Evolutionary conservation across 257 asterid species (phyloP), one percentile per base, ranked within the genome.

Genomic region (Solanum habrochaites): DNA sequence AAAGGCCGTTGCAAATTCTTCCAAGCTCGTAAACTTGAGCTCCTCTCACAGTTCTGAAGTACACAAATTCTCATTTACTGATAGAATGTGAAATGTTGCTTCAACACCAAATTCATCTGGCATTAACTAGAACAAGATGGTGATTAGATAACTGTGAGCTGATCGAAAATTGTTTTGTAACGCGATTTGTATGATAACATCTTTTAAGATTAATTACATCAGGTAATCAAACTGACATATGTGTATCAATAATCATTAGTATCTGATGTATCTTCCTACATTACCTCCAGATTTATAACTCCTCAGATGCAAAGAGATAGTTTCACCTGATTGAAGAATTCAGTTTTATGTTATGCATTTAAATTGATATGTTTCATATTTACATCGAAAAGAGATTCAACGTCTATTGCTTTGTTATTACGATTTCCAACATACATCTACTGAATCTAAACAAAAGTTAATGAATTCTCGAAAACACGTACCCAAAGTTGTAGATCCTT

Each of bases 21-120:
- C 88, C 98, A 93, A 89, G 91, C 98, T 91, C 98, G 99, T 86
- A 95, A 97, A 90, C 98, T 97, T 21, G 95, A 97, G 92, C 91
- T 91, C 72, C 93, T 97, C 82, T 85, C 93, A 35, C 90, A 94
- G 86, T 95, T 97, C 89, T 95, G 91, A 88, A 87, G 89, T 87
- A 52, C 49, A 21, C 67, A 35, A 35, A 70, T 45, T 31, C 42
- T 5, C 11, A 80, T 9, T 45, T 47, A 16, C 43, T 16, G 27
- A 29, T 10, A 45, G 40, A 15, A 45, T 78, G 13, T 16, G 29
- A 35, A 29, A n/a, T 31, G n/a, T 27, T 31, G 52, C 21, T 13
- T 85, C 71, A 85, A 47, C 29, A 27, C 32, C 23, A 37, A 16
- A 85, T 71, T 64, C 81, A 49, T 49, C 43, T 81, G 5, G 5